Conservation (phyloP, 2,329 filamentous ascomycete species). For the Diplodia sapinea region DNA sequence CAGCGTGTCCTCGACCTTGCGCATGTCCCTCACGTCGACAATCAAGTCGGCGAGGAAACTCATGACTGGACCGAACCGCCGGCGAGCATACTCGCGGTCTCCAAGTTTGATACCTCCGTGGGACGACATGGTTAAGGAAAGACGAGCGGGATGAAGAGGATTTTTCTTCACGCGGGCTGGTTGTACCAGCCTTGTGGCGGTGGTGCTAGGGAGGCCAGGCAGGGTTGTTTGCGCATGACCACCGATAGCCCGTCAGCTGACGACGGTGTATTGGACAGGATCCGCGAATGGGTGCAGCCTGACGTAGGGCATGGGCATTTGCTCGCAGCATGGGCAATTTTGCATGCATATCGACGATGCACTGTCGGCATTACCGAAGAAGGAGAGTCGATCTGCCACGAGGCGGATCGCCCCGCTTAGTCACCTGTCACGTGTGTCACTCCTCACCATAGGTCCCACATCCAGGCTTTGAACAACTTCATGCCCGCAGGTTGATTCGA, state of each 20-base stretch:
- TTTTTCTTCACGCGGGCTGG: neutral
- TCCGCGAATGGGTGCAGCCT: neutral
- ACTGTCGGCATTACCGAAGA: neutral
- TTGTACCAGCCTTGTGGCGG: neutral
- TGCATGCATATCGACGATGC: neutral
- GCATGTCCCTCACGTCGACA: constrained; percentile 22
- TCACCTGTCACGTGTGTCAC: neutral
- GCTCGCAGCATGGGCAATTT: neutral
- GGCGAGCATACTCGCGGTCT: constrained; percentile 6
- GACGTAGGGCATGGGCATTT: neutral
- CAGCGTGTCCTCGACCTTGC: constrained; percentile 21
- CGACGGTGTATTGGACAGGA: neutral
- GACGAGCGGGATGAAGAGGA: neutral
- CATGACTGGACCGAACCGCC: constrained; percentile 5
- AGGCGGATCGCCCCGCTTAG: neutral
- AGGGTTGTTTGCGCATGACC: constrained; percentile 14
- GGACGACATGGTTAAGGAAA: neutral
- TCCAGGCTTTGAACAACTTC: too few species aligned
- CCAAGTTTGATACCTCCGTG: constrained; percentile 1
- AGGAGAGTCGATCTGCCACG: constrained; percentile 1
- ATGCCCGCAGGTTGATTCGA: too few species aligned
- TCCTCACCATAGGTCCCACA: too few species aligned
- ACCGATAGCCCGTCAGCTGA: constrained; percentile 4
- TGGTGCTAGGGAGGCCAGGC: neutral
- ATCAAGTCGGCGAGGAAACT: constrained; percentile 14